Percentiles rank a stretch among this genome's conserved stretches.
phyloP scores from a whole-genome alignment of 805 yeast genomes.

The Hemisphaericaspora nanyangensis region DNA sequence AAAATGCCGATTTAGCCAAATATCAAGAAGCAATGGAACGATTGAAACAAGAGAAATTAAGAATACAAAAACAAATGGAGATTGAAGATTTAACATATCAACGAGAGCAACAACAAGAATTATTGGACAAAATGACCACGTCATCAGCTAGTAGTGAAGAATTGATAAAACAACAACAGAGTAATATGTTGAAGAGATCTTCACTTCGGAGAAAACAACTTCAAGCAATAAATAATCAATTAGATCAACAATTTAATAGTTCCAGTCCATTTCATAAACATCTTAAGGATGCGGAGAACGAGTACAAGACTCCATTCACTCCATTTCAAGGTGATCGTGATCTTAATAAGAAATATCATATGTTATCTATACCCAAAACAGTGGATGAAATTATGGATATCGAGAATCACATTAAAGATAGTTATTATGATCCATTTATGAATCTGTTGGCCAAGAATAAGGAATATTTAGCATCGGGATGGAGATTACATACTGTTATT shows the following conservation, averaged over 20 bases:
- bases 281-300: constrained; percentile 18
- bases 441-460: constrained; percentile 51
- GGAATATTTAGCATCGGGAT: constrained; percentile 82
- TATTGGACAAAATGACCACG: constrained; percentile 35
- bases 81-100: constrained; percentile 38
- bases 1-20: constrained; percentile 60
- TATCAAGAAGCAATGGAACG: constrained; percentile 54
- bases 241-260: constrained; percentile 36
- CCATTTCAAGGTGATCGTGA: constrained; percentile 92
- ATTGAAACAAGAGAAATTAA: constrained; percentile 62
- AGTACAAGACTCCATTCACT: constrained; percentile 63
- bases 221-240: constrained; percentile 56
- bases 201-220: constrained; percentile 61
- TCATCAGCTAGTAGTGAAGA: constrained; percentile 35
- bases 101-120: constrained; percentile 38
- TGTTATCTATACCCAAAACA: constrained; percentile 28
- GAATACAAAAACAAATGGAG: constrained; percentile 59
- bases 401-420: constrained; percentile 14
- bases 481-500: constrained; percentile 65
- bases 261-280: constrained; percentile 17
- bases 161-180: constrained; percentile 35
- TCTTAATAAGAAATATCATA: constrained; percentile 45
- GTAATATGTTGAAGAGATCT: constrained; percentile 51
- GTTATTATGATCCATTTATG: constrained; percentile 42
- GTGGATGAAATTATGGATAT: constrained; percentile 20